Conservation (phyloP, 2,329 filamentous ascomycete genomes). For the Hypoxylon sp. region DNA sequence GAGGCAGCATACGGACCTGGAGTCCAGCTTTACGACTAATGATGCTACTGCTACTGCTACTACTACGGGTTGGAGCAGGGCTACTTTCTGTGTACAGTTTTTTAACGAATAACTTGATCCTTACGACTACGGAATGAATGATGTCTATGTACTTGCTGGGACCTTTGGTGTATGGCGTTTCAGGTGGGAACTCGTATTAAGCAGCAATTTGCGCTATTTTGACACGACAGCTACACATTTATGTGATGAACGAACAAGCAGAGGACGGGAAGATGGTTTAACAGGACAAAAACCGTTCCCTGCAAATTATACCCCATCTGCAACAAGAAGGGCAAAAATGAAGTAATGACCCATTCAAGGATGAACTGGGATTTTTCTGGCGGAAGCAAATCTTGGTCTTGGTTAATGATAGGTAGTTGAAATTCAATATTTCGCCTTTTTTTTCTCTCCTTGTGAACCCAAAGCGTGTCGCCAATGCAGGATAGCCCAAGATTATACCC, state of each 20-base stretch:
- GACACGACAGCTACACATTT: conserved; percentile 3
- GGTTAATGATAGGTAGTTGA: conserved; percentile 12
- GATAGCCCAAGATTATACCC: conserved; percentile 9
- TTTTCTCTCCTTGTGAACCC: too few species aligned
- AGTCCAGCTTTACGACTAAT: conserved; percentile 25
- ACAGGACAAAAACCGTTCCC: conserved; percentile 10
- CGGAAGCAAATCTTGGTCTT: conserved; percentile 10
- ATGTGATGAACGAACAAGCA: conserved; percentile 14
- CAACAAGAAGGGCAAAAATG: conserved; percentile 15
- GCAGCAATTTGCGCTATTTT: conserved; percentile 2
- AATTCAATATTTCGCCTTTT: conserved; percentile 20
- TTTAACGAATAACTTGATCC: conserved; percentile 15
- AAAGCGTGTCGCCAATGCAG: not conserved
- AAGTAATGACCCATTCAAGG: conserved; percentile 17
- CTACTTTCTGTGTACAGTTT: conserved; percentile 2
- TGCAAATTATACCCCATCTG: conserved; percentile 12
- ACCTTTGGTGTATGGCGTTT: conserved; percentile 17
- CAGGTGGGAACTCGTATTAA: conserved; percentile 16
- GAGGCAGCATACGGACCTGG: conserved; percentile 14
- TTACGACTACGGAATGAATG: conserved; percentile 8
- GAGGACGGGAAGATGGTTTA: not conserved
- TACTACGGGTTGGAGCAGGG: conserved; percentile 2
- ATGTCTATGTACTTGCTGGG: conserved; percentile 14
- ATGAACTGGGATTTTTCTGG: conserved; percentile 2
- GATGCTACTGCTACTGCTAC: too few species aligned